phyloP scores from a whole-genome alignment of 805 yeast species.

The Nakazawaea siamensis region DNA sequence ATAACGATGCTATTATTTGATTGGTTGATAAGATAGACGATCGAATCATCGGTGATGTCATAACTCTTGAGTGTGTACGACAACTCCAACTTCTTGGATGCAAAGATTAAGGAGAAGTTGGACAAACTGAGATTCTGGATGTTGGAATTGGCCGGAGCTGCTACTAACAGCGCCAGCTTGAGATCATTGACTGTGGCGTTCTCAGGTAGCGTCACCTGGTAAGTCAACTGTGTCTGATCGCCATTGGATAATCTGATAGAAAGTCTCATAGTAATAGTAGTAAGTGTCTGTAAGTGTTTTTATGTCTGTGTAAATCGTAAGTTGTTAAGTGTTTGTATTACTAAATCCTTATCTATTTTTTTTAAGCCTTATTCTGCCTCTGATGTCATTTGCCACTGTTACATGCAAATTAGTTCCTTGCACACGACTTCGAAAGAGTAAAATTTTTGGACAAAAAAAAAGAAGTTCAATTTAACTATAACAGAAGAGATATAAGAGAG shows the following conservation, averaged over 20 bases:
- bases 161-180: constrained; percentile 35
- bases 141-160: constrained; percentile 19
- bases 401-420: too few relatives aligned
- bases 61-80: constrained; percentile 17
- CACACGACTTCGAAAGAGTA: too few relatives aligned
- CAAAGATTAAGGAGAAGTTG: constrained; percentile 21
- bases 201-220: constrained; percentile 40
- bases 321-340: too few relatives aligned
- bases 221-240: constrained; percentile 16
- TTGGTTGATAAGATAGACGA: constrained; percentile 21
- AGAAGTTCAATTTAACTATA: not conserved
- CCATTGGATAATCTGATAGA: constrained; percentile 40
- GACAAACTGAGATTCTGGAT: constrained; percentile 6
- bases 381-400: too few relatives aligned
- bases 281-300: too few relatives aligned
- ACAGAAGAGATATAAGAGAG: too few relatives aligned
- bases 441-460: not conserved
- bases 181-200: constrained; percentile 45
- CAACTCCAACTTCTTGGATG: constrained; percentile 24
- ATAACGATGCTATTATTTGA: constrained; percentile 10
- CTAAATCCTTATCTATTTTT: too few relatives aligned
- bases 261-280: constrained; percentile 33
- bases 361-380: too few relatives aligned
- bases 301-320: too few relatives aligned
- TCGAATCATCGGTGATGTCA: constrained; percentile 20